These are phyloP conservation scores for Trichophyton schoenleinii DNA, from an alignment of 2,329 filamentous ascomycete species.

Conservation along the genomic window DNA sequence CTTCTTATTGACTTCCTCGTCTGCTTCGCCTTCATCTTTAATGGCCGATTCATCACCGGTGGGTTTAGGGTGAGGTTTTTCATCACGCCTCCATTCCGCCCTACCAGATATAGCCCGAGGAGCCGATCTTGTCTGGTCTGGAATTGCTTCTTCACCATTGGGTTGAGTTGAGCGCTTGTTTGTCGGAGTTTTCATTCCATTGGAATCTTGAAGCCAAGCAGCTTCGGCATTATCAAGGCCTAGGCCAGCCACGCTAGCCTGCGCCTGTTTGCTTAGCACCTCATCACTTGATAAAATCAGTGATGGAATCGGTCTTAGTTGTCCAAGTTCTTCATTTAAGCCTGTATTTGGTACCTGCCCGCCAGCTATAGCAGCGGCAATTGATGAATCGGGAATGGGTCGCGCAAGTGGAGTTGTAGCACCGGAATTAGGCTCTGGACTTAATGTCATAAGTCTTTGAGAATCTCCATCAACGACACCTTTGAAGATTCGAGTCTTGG, in stretches of 20 bases:
- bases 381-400: constrained; percentile 34
- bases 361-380: constrained; percentile 19
- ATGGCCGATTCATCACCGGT: constrained; percentile 13
- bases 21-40: constrained; percentile 19
- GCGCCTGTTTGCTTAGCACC: background rate
- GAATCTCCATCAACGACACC: constrained; percentile 29
- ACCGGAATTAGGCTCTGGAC: constrained; percentile 42
- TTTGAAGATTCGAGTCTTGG: constrained; percentile 34
- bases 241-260: background rate
- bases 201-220: background rate
- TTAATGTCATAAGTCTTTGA: constrained; percentile 21
- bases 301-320: constrained; percentile 32
- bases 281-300: constrained; percentile 30
- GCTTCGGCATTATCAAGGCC: background rate
- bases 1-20: constrained; percentile 25
- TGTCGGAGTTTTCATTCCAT: background rate
- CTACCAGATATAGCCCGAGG: constrained; percentile 29
- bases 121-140: constrained; percentile 22
- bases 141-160: background rate
- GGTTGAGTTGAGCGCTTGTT: constrained; percentile 16
- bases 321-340: constrained; percentile 24
- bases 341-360: constrained; percentile 21
- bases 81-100: constrained; percentile 26
- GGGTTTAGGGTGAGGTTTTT: background rate
- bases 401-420: constrained; percentile 44